Percentiles rank a stretch among this genome's conserved stretches.
Evolutionary conservation across 495 filamentous ascomycete species (phyloP).

Genomic region (Poronia punctata): DNA sequence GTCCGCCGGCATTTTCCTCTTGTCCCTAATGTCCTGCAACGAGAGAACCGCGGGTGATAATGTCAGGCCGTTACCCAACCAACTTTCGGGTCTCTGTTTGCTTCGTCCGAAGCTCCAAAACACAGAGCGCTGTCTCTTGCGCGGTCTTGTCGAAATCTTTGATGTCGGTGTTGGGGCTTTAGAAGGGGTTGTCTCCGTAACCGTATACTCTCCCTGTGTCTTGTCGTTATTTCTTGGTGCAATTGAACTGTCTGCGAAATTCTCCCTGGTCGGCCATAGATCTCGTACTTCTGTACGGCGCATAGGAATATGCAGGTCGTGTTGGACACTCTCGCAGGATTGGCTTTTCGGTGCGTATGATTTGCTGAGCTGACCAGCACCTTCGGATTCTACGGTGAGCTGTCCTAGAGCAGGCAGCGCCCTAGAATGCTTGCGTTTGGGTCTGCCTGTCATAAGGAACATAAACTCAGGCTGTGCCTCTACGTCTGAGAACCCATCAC

Average conservation of each 20-base stretch:
- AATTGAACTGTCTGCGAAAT: slow-evolving; percentile 19
- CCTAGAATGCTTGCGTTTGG: slow-evolving; percentile 14
- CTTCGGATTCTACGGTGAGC: slow-evolving; percentile 15
- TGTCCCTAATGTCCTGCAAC: background rate
- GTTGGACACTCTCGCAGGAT: no score
- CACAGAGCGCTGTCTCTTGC: slow-evolving; percentile 14
- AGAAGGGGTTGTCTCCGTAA: background rate
- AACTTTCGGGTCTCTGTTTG: background rate
- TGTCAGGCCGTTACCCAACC: background rate
- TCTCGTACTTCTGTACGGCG: slow-evolving; percentile 7
- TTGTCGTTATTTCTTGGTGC: background rate
- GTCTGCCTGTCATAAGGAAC: slow-evolving; percentile 7
- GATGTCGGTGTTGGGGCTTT: no score
- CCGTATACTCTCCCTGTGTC: background rate
- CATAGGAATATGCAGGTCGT: background rate
- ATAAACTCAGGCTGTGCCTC: slow-evolving; percentile 14
- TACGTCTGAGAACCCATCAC: slow-evolving; percentile 22
- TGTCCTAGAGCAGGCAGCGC: slow-evolving; percentile 14
- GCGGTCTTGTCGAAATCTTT: background rate
- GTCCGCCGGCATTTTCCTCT: no score
- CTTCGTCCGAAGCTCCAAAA: slow-evolving; percentile 20
- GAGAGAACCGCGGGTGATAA: background rate
- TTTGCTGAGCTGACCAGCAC: background rate
- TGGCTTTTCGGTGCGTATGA: no score
- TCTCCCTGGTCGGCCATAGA: slow-evolving; percentile 19